Base-by-base conservation (phyloP, 805 yeast species). In the Saccharomycopsis lassenensis region DNA sequence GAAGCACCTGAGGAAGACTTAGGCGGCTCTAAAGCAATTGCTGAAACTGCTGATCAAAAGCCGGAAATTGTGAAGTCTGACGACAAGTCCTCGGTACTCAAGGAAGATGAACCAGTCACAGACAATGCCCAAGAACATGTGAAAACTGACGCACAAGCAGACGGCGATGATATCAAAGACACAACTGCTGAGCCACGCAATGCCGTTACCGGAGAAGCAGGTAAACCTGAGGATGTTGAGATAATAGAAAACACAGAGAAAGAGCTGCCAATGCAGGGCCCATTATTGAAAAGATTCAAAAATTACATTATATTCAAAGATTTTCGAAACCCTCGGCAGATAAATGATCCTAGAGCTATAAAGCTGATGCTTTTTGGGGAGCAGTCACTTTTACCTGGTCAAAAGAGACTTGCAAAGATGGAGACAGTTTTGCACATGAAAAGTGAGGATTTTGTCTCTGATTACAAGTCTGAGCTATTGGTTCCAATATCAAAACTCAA, bases 241-340 rank as follows among this genome's bases (percentile, higher is more conserved):
- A 14, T 3, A 11, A 15, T 10, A 10, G 36, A 27, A 10, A 5
- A 26, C 12, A 24, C 10, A 11, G 26, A 21, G n/a, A 11, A 36
- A 25, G 18, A 22, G 24, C 20, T 51, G 16, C 38, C 44, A 1
- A 42, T 61, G 0, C 77, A 76, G 52, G 94, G 94, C 0, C 94
- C 94, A 1, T 55, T 61, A 2, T 85, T 76, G 48, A 63, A 63
- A 36, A 74, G 78, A 2, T 63, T 74, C 1, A 62, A 70, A 24
- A 74, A 77, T 46, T 60, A 60, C 27, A 53, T 84, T 0, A 62
- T 71, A 1, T 58, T 81, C 30, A 63, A 37, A 11, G 28, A 39
- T 20, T 37, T 37, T 24, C 29, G 35, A n/a, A 26, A 35, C 14
- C 37, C 39, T 10, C 33, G 34, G 24, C 20, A 29, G 56, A 53